Conservation (phyloP, 495 filamentous ascomycete species). For the Parathielavia appendiculata region DNA sequence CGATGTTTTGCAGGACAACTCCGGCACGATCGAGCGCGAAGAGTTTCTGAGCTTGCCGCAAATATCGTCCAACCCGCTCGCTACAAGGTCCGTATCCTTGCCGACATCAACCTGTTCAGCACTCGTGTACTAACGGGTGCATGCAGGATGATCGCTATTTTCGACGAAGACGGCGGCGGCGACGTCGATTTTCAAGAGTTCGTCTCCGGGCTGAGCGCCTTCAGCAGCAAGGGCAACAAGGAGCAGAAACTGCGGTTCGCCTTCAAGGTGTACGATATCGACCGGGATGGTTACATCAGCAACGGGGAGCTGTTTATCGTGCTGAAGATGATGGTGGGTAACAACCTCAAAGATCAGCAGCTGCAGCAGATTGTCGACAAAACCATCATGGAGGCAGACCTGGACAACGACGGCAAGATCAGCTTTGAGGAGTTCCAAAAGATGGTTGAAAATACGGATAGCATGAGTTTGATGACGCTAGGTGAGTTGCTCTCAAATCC, state of each 20-base stretch:
- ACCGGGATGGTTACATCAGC: slow-evolving; percentile 96
- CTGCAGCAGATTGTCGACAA: slow-evolving; percentile 98
- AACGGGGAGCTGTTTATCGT: slow-evolving; percentile 99
- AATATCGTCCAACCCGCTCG: slow-evolving; percentile 95
- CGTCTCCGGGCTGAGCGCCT: slow-evolving; percentile 89
- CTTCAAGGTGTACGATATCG: slow-evolving; percentile 99
- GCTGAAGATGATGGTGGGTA: slow-evolving; percentile 99
- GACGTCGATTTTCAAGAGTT: slow-evolving; percentile 99
- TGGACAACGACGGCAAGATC: slow-evolving; percentile 94
- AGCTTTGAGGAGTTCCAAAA: slow-evolving; percentile 98
- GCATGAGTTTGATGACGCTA: not conserved
- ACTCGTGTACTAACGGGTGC: not conserved
- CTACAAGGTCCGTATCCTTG: slow-evolving; percentile 61
- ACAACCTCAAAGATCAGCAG: slow-evolving; percentile 98
- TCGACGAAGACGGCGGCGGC: slow-evolving; percentile 97
- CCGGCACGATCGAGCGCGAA: slow-evolving; percentile 95
- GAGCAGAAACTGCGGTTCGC: slow-evolving; percentile 97
- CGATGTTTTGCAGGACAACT: slow-evolving; percentile 67
- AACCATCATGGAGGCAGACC: slow-evolving; percentile 99
- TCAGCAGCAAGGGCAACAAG: slow-evolving; percentile 97
- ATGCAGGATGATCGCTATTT: slow-evolving; percentile 94
- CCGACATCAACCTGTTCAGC: not conserved
- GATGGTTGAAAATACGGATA: slow-evolving; percentile 58
- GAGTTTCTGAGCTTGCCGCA: slow-evolving; percentile 97
- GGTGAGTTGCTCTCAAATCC: not conserved